phyloP scores from a whole-genome alignment of 2,329 filamentous ascomycete species.

The Aspergillus arachidicola region DNA sequence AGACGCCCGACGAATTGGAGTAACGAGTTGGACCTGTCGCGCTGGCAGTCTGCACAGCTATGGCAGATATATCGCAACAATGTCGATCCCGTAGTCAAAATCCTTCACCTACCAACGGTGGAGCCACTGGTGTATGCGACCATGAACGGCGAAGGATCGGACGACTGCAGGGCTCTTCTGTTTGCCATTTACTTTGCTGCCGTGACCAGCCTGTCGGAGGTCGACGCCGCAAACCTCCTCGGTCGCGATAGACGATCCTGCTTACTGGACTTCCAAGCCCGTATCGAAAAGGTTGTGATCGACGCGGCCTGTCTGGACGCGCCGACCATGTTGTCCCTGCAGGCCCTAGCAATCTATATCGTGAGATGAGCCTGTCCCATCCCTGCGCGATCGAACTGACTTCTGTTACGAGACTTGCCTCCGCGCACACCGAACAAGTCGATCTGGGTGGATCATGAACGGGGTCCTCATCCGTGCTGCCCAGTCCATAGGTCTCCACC shows the following conservation, averaged over 20 bases:
- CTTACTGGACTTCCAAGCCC: constrained; percentile 12
- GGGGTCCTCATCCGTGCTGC: constrained; percentile 59
- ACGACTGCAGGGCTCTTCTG: constrained; percentile 14
- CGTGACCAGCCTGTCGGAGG: constrained; percentile 13
- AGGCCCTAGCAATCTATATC: constrained; percentile 37
- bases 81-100: constrained; percentile 23
- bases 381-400: not conserved
- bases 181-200: constrained; percentile 24
- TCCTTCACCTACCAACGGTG: constrained; percentile 26
- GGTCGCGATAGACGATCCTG: constrained; percentile 12
- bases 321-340: constrained; percentile 30
- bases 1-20: not conserved
- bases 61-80: constrained; percentile 26
- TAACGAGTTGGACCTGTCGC: constrained; percentile 4
- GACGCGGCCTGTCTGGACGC: constrained; percentile 41
- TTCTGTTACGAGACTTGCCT: constrained; percentile 3
- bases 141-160: constrained; percentile 13
- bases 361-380: constrained; percentile 23
- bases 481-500: constrained; percentile 67
- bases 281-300: constrained; percentile 39
- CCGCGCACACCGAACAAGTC: constrained; percentile 7
- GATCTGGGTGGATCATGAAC: constrained; percentile 49
- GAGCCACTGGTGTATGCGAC: constrained; percentile 22
- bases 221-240: constrained; percentile 14
- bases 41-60: constrained; percentile 16